Evolutionary conservation across 768 basidiomycete genomes (phyloP).

Genomic region (Serendipita sp.): DNA sequence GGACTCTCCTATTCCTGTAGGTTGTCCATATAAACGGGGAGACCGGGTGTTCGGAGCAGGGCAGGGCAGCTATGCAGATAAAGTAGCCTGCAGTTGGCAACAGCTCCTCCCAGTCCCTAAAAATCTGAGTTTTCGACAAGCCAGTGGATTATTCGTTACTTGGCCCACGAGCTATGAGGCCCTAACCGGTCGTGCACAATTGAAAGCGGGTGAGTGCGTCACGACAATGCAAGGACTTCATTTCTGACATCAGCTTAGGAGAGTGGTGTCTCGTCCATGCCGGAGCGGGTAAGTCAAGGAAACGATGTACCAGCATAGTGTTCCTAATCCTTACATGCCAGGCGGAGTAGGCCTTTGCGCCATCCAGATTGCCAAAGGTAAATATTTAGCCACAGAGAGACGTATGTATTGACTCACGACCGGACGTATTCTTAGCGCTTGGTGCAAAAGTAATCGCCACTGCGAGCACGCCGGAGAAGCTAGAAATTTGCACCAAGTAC

Average conservation of each 20-base stretch:
- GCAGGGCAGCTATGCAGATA: slow-evolving; percentile 71
- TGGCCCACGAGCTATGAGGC: slow-evolving; percentile 92
- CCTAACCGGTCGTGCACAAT: slow-evolving; percentile 64
- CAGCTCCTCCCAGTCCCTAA: slow-evolving; percentile 52
- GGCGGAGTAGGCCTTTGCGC: slow-evolving; percentile 85
- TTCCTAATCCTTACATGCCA: neutral
- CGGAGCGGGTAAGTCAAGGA: slow-evolving; percentile 39
- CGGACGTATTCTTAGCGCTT: slow-evolving; percentile 32
- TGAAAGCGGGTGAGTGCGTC: slow-evolving; percentile 46
- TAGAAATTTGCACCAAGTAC: slow-evolving; percentile 53
- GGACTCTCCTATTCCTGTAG: slow-evolving; percentile 59
- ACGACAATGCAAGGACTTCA: neutral
- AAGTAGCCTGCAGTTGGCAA: slow-evolving; percentile 37
- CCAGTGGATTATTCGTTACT: slow-evolving; percentile 77
- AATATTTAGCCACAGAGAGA: neutral
- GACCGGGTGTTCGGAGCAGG: slow-evolving; percentile 76
- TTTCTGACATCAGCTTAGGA: slow-evolving; percentile 25
- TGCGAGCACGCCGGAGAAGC: slow-evolving; percentile 61
- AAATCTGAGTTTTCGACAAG: slow-evolving; percentile 66
- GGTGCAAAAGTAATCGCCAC: slow-evolving; percentile 94
- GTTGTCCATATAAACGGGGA: slow-evolving; percentile 63
- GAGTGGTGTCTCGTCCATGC: slow-evolving; percentile 91
- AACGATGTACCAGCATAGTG: neutral
- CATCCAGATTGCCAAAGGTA: slow-evolving; percentile 85
- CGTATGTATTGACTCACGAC: neutral